These are phyloP conservation scores for Leptodontidium sp. DNA, from an alignment of 2,329 filamentous ascomycete species.

Conservation along the genomic window DNA sequence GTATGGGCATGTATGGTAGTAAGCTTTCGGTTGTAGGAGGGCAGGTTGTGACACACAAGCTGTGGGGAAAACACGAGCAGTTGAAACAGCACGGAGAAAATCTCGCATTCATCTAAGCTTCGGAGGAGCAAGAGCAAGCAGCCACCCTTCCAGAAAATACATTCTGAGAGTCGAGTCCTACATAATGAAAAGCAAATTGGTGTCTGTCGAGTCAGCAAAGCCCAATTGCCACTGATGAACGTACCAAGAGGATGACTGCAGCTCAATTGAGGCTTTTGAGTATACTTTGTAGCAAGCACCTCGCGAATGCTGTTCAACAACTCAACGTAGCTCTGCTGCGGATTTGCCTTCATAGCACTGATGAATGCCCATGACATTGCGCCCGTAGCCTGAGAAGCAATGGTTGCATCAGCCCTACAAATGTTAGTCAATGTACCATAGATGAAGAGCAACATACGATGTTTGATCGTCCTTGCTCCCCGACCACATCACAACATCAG, in stretches of 20 bases:
- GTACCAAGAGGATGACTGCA: conserved; percentile 92
- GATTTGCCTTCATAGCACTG: conserved; percentile 84
- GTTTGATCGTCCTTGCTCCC: conserved; percentile 96
- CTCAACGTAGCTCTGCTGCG: conserved; percentile 92
- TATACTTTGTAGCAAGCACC: conserved; percentile 82
- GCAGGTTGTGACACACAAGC: no score
- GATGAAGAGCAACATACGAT: conserved; percentile 65
- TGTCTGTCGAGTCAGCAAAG: conserved; percentile 2
- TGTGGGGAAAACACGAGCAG: no score
- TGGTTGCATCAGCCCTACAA: conserved; percentile 80
- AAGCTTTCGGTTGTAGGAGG: no score
- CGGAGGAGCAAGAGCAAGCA: neutral
- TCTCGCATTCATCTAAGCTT: neutral
- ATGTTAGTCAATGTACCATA: neutral
- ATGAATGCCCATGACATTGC: conserved; percentile 99
- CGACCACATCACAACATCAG: conserved; percentile 97
- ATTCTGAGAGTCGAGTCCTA: neutral
- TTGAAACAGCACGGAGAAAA: neutral
- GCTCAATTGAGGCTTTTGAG: conserved; percentile 92
- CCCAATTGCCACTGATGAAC: neutral
- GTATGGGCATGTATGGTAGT: no score
- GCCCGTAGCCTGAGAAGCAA: conserved; percentile 83
- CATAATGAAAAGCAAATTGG: conserved; percentile 18
- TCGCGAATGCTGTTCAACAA: conserved; percentile 93
- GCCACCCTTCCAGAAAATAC: neutral